Base-by-base conservation (phyloP, 2,329 filamentous ascomycete species). In the Fusarium setosum region DNA sequence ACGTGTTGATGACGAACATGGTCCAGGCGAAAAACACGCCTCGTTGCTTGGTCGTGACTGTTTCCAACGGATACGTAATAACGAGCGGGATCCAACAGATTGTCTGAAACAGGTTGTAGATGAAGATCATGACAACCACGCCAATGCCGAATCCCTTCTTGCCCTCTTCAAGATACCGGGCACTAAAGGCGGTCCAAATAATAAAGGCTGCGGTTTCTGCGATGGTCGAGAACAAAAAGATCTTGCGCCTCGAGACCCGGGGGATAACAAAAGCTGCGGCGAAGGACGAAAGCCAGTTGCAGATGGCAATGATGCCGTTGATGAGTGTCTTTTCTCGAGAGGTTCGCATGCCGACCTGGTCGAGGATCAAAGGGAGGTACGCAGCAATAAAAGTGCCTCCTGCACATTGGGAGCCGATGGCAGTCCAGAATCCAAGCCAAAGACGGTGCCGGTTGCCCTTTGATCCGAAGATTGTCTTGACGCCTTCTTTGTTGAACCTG, bases 401-500 rank as follows among this genome's bases (percentile, higher is more conserved):
- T 10, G 12, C 4, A 20, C 44, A 50, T 32, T 56, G 53, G 5
- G 53, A 56, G 3, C 41, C 53, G 10, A 56, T 9, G 5, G 53
- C 53, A 4, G 44, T 41, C 20, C 20, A 31, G 13, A 50, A 34
- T 5, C 34, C 13, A 5, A 56, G 13, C 44, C 42, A 56, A 29
- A 58, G 37, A 20, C 55, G 45, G 18, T 58, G 55, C 3, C 17
- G 47, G 13, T 58, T 58, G 4, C 55, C 55, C 24, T 47, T 51
- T 3, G 32, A 40, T 3, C 24, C 47, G 24, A 59, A 10, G 23
- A 59, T 32, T 8, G 21, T 40, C 29, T 59, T 47, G n/a, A 59
- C 10, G 8, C 21, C 31, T 4, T 80, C 76, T 6, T 75, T 79
- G 47, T 83, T 80, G 24, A 26, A 10, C 24, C 10, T 26, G 24